Evolutionary conservation across 108 stramenopile genomes (phyloP).

Genomic region (Pseudonitzschia pungens): DNA sequence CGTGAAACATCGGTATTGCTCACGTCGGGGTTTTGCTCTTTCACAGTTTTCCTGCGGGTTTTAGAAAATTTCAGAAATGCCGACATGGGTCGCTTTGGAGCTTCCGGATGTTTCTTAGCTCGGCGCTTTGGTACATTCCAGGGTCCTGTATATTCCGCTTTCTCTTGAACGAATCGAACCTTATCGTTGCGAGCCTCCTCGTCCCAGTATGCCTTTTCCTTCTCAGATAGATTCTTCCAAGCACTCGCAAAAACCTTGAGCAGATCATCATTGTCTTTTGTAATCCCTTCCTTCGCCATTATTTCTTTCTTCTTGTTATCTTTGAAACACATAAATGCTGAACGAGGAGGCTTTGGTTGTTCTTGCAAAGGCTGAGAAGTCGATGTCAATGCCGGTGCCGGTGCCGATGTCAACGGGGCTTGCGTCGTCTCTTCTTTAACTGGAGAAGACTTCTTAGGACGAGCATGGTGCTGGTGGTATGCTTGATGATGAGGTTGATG

Average conservation of each 20-base stretch:
- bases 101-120: slow-evolving; percentile 61
- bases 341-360: slow-evolving; percentile 53
- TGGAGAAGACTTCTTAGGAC: neutral
- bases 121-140: slow-evolving; percentile 49
- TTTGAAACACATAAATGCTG: slow-evolving; percentile 72
- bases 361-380: neutral
- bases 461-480: neutral
- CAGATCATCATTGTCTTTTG: slow-evolving; percentile 36
- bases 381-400: neutral
- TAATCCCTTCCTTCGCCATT: slow-evolving; percentile 30
- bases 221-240: slow-evolving; percentile 43
- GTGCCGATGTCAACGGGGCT: neutral
- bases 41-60: slow-evolving; percentile 46
- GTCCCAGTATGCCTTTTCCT: slow-evolving; percentile 53
- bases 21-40: slow-evolving; percentile 58
- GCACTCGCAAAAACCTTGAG: slow-evolving; percentile 43
- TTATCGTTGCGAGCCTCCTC: slow-evolving; percentile 64
- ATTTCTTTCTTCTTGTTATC: slow-evolving; percentile 49
- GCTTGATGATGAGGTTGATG: slow-evolving; percentile 9
- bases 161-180: slow-evolving; percentile 45
- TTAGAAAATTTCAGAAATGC: slow-evolving; percentile 68
- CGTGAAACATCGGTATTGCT: slow-evolving; percentile 63
- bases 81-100: slow-evolving; percentile 68
- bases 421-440: neutral
- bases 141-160: slow-evolving; percentile 52